Evolutionary conservation across 2,329 filamentous ascomycete genomes (phyloP), one percentile per base, ranked within the genome.

Genomic region (Hyphodiscus sp.): DNA sequence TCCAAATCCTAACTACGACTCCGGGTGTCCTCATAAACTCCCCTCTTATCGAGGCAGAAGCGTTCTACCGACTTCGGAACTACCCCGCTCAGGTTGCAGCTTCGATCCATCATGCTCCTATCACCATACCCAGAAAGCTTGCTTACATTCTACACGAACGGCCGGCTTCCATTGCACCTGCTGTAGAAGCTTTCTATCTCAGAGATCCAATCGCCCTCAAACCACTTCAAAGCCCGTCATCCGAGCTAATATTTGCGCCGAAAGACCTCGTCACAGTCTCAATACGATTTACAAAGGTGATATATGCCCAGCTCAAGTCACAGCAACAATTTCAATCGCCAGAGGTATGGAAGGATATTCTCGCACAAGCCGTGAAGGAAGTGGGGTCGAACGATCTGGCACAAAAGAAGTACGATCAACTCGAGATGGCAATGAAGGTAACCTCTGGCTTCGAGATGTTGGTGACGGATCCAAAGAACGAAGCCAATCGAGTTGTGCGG

Each of bases 391-490:
- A 67, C 61, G 20, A 50, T 18, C 11, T 30, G 2, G 47, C 42
- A 9, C 45, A 45, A 41, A 58, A 56, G 43, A 54, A 49, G n/a
- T 58, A 59, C 42, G 48, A 53, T 7, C 58, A 60, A 38, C 71
- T 74, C n/a, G 86, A 92, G 52, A 74, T 87, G 42, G 91, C 91
- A 11, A 92, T 96, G 85, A 97, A 97, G 67, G 71, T 97, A 10
- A 81, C 89, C 0, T 91, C 86, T 61, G 94, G 92, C 0, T 91
- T 96, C 64, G 92, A 99, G 70, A 94, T 97, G 79, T 76, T 97
- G 47, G 72, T 90, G 0, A 74, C 75, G 10, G 82, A 87, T 60
- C 78, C 83, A 1, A 78, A 86, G 41, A 84, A 85, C 55, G 82
- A 80, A 59, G 83, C 89, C 59, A 87, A 80, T 60, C 78, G 84